These are phyloP conservation scores for Drechslerella coelobrocha DNA, from an alignment of 2,329 filamentous ascomycete species.

Conservation along the genomic window DNA sequence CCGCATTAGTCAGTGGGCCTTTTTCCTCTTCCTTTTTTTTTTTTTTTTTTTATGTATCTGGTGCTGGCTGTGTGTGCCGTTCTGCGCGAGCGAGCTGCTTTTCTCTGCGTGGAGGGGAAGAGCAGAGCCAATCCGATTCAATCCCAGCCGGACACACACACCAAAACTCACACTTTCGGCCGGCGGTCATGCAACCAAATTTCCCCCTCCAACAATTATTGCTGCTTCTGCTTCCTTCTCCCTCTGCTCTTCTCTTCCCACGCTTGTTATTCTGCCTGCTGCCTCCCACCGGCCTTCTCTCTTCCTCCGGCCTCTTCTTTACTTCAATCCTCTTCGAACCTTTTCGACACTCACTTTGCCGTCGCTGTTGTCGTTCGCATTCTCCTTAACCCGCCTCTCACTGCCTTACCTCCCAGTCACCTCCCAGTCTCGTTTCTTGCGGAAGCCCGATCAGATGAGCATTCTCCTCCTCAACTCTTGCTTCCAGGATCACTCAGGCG, in stretches of 20 bases:
- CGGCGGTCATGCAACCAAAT: slow-evolving; percentile 53
- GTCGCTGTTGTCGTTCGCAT: slow-evolving; percentile 57
- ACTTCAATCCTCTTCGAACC: slow-evolving; percentile 15
- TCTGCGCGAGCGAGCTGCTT: slow-evolving; percentile 2
- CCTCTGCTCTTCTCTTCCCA: slow-evolving; percentile 56
- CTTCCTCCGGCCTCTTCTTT: slow-evolving; percentile 56
- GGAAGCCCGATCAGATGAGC: slow-evolving; percentile 51
- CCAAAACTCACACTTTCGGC: slow-evolving; percentile 50
- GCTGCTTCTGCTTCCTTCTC: slow-evolving; percentile 55
- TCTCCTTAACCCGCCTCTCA: slow-evolving; percentile 57
- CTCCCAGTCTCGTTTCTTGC: slow-evolving; percentile 42
- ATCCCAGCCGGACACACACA: slow-evolving; percentile 49
- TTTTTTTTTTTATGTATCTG: slow-evolving; percentile 1
- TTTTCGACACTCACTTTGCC: slow-evolving; percentile 49
- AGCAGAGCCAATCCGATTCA: slow-evolving; percentile 39
- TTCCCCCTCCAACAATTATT: slow-evolving; percentile 54
- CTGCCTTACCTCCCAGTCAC: slow-evolving; percentile 36
- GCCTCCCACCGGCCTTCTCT: slow-evolving; percentile 56
- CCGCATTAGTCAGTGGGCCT: slow-evolving; percentile 1
- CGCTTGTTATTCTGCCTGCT: slow-evolving; percentile 57
- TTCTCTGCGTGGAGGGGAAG: slow-evolving; percentile 14
- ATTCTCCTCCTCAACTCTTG: slow-evolving; percentile 49
- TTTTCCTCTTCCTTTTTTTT: neutral
- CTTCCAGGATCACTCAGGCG: slow-evolving; percentile 52
- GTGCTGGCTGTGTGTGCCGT: neutral